Evolutionary conservation across 2,329 filamentous ascomycete species (phyloP).

Genomic region (Catunica adiposa): DNA sequence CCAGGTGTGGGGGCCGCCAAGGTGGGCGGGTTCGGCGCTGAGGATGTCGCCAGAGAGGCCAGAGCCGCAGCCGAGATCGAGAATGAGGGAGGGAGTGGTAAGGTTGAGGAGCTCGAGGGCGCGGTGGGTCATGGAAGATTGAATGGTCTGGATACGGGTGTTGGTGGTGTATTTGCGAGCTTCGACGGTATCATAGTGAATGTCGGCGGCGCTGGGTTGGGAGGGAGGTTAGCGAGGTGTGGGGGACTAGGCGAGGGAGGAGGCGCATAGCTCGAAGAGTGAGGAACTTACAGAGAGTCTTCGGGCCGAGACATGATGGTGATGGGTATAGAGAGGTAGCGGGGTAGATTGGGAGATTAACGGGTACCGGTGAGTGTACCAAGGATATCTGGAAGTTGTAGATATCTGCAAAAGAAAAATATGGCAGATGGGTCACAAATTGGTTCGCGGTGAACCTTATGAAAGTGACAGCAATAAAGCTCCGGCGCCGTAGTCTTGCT

Average conservation of each 20-base stretch:
- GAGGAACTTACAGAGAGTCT: slow-evolving; percentile 56
- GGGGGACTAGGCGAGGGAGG: not conserved
- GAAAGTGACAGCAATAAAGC: too few relatives aligned
- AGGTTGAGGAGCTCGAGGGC: slow-evolving; percentile 85
- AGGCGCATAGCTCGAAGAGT: not conserved
- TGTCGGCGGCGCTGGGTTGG: slow-evolving; percentile 60
- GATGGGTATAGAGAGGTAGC: not conserved
- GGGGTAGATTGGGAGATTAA: not conserved
- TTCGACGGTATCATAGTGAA: slow-evolving; percentile 93
- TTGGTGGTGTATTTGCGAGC: slow-evolving; percentile 95
- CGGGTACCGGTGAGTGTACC: not conserved
- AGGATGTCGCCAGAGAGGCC: slow-evolving; percentile 91
- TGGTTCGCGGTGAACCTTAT: too few relatives aligned
- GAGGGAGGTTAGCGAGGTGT: not conserved
- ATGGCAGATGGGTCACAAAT: too few relatives aligned
- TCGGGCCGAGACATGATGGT: slow-evolving; percentile 85
- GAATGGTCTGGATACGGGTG: slow-evolving; percentile 88
- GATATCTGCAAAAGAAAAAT: not conserved
- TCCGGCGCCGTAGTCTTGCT: too few relatives aligned
- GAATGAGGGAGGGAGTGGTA: slow-evolving; percentile 62
- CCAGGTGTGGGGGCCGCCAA: slow-evolving; percentile 82
- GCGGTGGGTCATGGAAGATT: slow-evolving; percentile 83
- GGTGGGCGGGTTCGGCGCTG: slow-evolving; percentile 47
- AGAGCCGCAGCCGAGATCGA: slow-evolving; percentile 92
- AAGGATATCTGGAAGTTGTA: not conserved